phyloP scores from a whole-genome alignment of 208 protist species.

The Leishmania arabica region DNA sequence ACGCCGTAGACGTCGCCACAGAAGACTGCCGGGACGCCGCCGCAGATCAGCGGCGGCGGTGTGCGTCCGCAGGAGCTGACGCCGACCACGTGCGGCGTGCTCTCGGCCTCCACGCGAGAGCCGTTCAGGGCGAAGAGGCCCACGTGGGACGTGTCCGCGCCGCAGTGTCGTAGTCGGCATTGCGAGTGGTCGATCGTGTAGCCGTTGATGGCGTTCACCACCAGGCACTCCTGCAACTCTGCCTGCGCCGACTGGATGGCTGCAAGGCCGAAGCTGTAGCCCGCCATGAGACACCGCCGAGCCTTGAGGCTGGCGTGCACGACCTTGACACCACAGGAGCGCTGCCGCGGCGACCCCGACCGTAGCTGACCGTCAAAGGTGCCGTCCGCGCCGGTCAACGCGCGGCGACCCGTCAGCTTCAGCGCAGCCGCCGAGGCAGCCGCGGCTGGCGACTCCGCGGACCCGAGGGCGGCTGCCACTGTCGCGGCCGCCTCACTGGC shows the following conservation, averaged over 20 bases:
- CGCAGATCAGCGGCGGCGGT: slow-evolving; percentile 36
- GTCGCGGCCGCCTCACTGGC: slow-evolving; percentile 8
- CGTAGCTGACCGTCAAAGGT: background rate
- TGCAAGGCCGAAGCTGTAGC: slow-evolving; percentile 67
- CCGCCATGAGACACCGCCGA: slow-evolving; percentile 44
- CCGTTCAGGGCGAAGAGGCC: slow-evolving; percentile 62
- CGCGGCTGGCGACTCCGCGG: background rate
- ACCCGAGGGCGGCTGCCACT: background rate
- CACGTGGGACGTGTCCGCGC: slow-evolving; percentile 62
- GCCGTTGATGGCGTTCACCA: slow-evolving; percentile 61
- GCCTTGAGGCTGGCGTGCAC: slow-evolving; percentile 40
- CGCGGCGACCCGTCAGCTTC: background rate
- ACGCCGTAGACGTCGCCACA: slow-evolving; percentile 58
- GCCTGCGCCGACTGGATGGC: slow-evolving; percentile 45
- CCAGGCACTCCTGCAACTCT: slow-evolving; percentile 49
- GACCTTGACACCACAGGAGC: slow-evolving; percentile 60
- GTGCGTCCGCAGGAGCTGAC: slow-evolving; percentile 24
- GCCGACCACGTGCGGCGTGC: slow-evolving; percentile 51
- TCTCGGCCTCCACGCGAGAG: slow-evolving; percentile 27
- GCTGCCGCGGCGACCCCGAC: slow-evolving; percentile 5
- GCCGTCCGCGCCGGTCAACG: background rate
- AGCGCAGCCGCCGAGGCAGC: background rate
- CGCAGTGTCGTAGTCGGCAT: slow-evolving; percentile 47
- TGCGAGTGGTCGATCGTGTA: slow-evolving; percentile 65
- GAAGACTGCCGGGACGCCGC: slow-evolving; percentile 48